These are phyloP conservation scores for Platanus orientalis DNA, from an alignment of 164 flowering plant genomes.

Conservation along the genomic window DNA sequence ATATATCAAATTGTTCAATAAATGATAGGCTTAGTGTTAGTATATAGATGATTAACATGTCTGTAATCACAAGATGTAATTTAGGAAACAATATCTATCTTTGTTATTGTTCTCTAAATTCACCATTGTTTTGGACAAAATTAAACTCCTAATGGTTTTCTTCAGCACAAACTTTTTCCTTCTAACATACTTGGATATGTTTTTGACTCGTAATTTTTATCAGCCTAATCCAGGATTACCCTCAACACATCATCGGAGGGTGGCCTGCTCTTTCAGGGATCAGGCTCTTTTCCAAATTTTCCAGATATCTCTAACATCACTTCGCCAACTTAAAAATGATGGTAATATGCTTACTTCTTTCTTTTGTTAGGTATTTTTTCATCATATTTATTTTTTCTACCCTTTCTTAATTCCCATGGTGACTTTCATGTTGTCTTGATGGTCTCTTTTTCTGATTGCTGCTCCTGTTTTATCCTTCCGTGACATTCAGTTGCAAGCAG, in stretches of 20 bases:
- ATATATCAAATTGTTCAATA: too few relatives aligned
- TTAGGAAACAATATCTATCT: too few relatives aligned
- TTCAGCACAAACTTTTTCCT: not conserved
- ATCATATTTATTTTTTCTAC: not conserved
- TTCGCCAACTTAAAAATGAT: constrained; percentile 71
- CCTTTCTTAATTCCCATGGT: constrained; percentile 2
- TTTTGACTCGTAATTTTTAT: constrained; percentile 5
- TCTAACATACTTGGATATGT: constrained; percentile 4
- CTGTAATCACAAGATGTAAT: too few relatives aligned
- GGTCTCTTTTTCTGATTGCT: constrained; percentile 5
- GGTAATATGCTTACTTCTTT: constrained; percentile 39
- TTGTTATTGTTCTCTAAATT: too few relatives aligned
- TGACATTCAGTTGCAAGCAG: constrained; percentile 54
- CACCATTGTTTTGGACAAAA: too few relatives aligned
- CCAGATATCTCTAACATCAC: constrained; percentile 81
- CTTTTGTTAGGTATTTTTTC: not conserved
- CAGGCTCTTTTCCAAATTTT: constrained; percentile 78
- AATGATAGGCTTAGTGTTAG: too few relatives aligned
- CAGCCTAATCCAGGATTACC: constrained; percentile 89
- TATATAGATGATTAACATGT: too few relatives aligned
- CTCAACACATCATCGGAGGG: constrained; percentile 84
- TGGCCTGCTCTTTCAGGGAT: constrained; percentile 90
- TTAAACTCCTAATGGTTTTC: too few relatives aligned
- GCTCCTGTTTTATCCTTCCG: constrained; percentile 6
- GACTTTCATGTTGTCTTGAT: constrained; percentile 1